Base-by-base conservation (phyloP, 208 protist species). In the Crithidia sp. region DNA sequence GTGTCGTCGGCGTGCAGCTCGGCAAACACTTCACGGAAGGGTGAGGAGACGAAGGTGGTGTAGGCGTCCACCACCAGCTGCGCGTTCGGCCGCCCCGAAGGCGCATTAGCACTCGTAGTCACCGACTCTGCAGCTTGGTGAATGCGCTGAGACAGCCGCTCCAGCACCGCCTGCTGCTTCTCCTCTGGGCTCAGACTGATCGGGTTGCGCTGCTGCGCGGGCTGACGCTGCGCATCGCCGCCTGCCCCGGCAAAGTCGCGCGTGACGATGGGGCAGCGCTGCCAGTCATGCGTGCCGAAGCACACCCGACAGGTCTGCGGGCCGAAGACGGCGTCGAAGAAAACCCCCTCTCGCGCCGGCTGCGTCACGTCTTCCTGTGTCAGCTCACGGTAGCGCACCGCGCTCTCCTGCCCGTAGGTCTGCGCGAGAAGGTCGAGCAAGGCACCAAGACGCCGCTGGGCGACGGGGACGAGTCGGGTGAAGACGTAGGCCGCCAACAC, bases 401-500 rank as follows among this genome's bases (percentile, higher is more conserved):
- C 83, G 16, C 66, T 64, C 54, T 81, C 79, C 72, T 89, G 88
- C 6, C 75, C 60, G 9, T 77, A 79, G 17, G 43, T 45, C 65
- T 80, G 71, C n/a, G 77, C 67, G 12, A 84, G 53, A 12, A 60
- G 43, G 2, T 47, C 39, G 2, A 81, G 57, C 40, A 59, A 17
- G 28, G 61, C 52, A 9, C 62, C 67, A n/a, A 67, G 40, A 9
- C 40, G 65, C 7, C 83, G 83, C 41, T 69, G 73, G 7, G 47
- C 39, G 47, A 83, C 59, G 5, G 92, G 82, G 7, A 96, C 72
- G 58, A 96, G 68, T 37, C 89, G 86, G 10, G 81, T 85, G 79
- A 90, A 96, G 37, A 94, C 58, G 82, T 92, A 96, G 41, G 71
- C 92, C 12, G 92, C 92, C 41, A 96, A 68, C 19, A 95, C 90